A percentile compares a stretch with the other conserved stretches of the same genome.
Evolutionary conservation across 148 eudicot species (phyloP).

Genomic region (Persicaria tinctoria): DNA sequence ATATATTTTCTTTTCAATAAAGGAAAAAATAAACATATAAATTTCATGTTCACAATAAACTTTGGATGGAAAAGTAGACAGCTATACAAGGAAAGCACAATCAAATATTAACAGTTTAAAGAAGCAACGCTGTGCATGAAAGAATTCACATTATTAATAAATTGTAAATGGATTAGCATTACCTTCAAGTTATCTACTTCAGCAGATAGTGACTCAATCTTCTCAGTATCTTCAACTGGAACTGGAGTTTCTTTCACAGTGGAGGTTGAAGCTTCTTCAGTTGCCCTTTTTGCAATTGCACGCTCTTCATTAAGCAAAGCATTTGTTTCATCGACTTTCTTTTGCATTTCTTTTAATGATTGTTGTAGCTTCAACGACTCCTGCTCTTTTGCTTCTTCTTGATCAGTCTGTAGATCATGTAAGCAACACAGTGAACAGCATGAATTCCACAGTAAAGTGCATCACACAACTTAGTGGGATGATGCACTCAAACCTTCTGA

Average conservation of each 20-base stretch:
- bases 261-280: neutral
- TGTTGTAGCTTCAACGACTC: conserved; percentile 7
- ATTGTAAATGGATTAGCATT: conserved; percentile 9
- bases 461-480: neutral
- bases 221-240: neutral
- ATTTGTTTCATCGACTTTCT: conserved; percentile 9
- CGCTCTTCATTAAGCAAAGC: conserved; percentile 9
- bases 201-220: neutral
- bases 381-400: conserved; percentile 11
- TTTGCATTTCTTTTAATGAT: conserved; percentile 12
- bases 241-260: neutral
- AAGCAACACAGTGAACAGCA: neutral
- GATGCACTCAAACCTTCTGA: neutral
- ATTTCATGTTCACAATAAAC: neutral
- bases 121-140: neutral
- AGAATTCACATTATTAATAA: neutral
- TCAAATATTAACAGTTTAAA: too few species aligned
- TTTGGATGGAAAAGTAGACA: neutral
- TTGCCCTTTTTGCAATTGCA: neutral
- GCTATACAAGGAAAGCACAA: neutral
- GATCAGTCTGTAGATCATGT: conserved; percentile 29
- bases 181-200: conserved; percentile 30
- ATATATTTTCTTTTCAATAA: neutral
- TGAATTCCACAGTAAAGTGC: neutral
- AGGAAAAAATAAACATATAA: neutral